Base-by-base conservation (phyloP, 805 yeast genomes). In the Saturnispora sekii region DNA sequence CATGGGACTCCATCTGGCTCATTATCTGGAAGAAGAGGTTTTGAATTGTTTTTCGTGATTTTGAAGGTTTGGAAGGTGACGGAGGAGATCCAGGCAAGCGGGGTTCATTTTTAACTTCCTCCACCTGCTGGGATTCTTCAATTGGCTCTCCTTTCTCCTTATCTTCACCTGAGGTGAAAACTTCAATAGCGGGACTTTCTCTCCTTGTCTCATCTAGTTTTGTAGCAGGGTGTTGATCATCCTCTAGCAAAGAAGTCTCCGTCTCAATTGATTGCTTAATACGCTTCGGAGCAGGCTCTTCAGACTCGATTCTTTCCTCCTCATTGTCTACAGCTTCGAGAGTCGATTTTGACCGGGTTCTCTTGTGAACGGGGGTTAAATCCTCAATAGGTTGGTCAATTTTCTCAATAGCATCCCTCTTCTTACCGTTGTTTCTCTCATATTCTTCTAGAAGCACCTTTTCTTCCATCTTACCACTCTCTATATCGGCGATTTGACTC, bases 1-100 rank as follows among this genome's bases (percentile, higher is more conserved):
- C 68, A 59, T 83, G 81, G 1, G 85, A 78, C 33, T 81, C 73
- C 8, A 84, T 77, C 48, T 80, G 79, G 14, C 76, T 69, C 40
- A 85, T 62, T 30, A 85, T 64, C 38, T 81, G 83, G 7, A 72
- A 64, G 0, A 86, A 81, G 15, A 81, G 66, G 17, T 72, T 65
- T 51, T 77, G 83, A 60, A 84, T 79, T 50, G 78, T 67, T 55
- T 79, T 78, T 45, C 37, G 32, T 3, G 45, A 31, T 30, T 32
- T 31, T 10, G 38, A 11, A 14, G 40, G n/a, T 16, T 18, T 31
- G n/a, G 18, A 28, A 34, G n/a, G 12, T 10, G 12, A 14, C 17
- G 41, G n/a, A 6, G 32, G 7, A 1, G 37, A 11, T 31, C 32
- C 31, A 28, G 16, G 12, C 12, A 5, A 14, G 5, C 3, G 30